Evolutionary conservation across 2,329 filamentous ascomycete species (phyloP).

Genomic region (Arthrobotrys musiformis): DNA sequence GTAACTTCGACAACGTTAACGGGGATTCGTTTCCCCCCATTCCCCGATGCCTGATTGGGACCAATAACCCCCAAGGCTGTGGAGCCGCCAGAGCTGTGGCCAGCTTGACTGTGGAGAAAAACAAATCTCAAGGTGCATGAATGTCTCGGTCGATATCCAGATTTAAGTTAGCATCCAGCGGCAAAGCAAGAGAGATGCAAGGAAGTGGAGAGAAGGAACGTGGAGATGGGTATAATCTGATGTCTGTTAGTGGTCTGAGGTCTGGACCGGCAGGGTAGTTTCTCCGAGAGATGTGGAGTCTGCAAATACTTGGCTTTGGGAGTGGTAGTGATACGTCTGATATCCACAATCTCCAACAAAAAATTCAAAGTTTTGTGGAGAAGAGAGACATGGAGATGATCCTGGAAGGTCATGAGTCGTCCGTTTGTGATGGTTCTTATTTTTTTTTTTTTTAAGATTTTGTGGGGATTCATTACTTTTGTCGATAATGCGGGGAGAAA

Average conservation of each 20-base stretch:
- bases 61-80: not conserved
- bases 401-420: conserved; percentile 15
- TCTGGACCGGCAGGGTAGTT: conserved; percentile 39
- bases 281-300: conserved; percentile 38
- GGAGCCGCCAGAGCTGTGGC: conserved; percentile 1
- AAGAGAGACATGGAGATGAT: conserved; percentile 25
- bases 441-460: conserved; percentile 9
- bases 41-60: conserved; percentile 13
- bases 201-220: conserved; percentile 33
- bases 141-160: conserved; percentile 38
- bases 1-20: not conserved
- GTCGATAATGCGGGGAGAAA: conserved; percentile 33
- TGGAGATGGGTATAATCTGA: conserved; percentile 27
- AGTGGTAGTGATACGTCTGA: not conserved
- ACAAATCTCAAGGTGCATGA: conserved; percentile 1
- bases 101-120: conserved; percentile 17
- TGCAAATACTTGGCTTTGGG: not conserved
- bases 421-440: not conserved
- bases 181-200: conserved; percentile 21
- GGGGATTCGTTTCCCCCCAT: not conserved
- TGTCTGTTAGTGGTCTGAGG: conserved; percentile 31
- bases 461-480: conserved; percentile 27
- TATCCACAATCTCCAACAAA: not conserved
- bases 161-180: conserved; percentile 26
- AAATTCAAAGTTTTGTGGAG: conserved; percentile 28